phyloP scores from a whole-genome alignment of 108 stramenopile species.

The Stephanodiscus minutulus region DNA sequence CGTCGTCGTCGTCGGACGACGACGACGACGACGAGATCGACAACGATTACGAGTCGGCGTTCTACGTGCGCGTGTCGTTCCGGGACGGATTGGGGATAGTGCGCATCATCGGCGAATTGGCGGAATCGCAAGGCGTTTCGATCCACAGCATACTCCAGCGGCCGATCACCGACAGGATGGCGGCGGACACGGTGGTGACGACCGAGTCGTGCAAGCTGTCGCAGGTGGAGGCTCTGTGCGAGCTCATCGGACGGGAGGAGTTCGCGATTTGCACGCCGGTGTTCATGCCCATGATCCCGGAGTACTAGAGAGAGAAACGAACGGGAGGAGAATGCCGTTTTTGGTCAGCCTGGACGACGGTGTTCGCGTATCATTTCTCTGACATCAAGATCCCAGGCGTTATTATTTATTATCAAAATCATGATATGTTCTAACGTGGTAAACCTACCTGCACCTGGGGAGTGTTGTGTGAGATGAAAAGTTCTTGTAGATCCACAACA shows the following conservation, averaged over 20 bases:
- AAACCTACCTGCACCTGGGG: too few species aligned
- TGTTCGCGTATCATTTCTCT: too few species aligned
- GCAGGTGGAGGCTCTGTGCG: slow-evolving; percentile 59
- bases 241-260: slow-evolving; percentile 57
- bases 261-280: slow-evolving; percentile 57
- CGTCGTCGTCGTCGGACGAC: background rate
- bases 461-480: too few species aligned
- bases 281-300: slow-evolving; percentile 66
- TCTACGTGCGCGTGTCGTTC: slow-evolving; percentile 89
- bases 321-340: too few species aligned
- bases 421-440: too few species aligned
- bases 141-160: slow-evolving; percentile 85
- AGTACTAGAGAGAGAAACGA: slow-evolving; percentile 19
- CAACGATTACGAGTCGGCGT: slow-evolving; percentile 66
- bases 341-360: too few species aligned
- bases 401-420: too few species aligned
- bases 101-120: slow-evolving; percentile 74
- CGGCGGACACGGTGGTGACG: slow-evolving; percentile 82
- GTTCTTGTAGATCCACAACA: too few species aligned
- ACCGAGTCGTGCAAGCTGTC: slow-evolving; percentile 68
- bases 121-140: slow-evolving; percentile 77
- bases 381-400: too few species aligned
- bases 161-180: slow-evolving; percentile 73
- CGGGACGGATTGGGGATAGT: slow-evolving; percentile 83
- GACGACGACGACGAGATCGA: slow-evolving; percentile 64